These are phyloP conservation scores for Populus hybrid DNA, from an alignment of 441 rosid genomes.

Conservation along the genomic window DNA sequence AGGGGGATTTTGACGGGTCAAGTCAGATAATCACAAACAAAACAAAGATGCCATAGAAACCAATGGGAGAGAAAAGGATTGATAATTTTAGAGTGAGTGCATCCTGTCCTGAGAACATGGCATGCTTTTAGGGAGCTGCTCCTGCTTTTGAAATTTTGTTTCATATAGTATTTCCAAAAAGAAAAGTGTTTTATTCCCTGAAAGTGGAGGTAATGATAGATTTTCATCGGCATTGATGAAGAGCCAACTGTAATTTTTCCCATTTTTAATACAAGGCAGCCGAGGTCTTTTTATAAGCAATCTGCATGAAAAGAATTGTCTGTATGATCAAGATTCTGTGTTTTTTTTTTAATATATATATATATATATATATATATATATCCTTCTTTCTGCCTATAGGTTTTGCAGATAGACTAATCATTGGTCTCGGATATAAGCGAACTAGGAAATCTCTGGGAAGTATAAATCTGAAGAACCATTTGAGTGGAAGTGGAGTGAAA, in stretches of 20 bases:
- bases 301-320: not conserved
- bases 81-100: not conserved
- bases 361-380: not conserved
- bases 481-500: not conserved
- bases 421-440: not conserved
- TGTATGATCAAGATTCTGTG: not conserved
- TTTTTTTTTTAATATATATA: no score
- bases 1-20: conserved; percentile 15
- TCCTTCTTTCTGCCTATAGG: not conserved
- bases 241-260: not conserved
- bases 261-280: not conserved
- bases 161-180: not conserved
- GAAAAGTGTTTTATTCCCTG: not conserved
- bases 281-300: not conserved
- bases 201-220: conserved; percentile 13
- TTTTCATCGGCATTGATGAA: not conserved
- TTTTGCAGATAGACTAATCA: not conserved
- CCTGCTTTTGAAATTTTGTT: conserved; percentile 1
- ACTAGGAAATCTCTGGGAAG: not conserved
- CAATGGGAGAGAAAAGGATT: conserved; percentile 1
- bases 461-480: not conserved
- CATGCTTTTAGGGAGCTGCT: conserved; percentile 35
- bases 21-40: conserved; percentile 10
- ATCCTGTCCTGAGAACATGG: conserved; percentile 23
- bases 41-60: conserved; percentile 15